These are phyloP conservation scores for Brasilioporus rufonigricans DNA, from an alignment of 768 basidiomycete species.

Conservation along the genomic window DNA sequence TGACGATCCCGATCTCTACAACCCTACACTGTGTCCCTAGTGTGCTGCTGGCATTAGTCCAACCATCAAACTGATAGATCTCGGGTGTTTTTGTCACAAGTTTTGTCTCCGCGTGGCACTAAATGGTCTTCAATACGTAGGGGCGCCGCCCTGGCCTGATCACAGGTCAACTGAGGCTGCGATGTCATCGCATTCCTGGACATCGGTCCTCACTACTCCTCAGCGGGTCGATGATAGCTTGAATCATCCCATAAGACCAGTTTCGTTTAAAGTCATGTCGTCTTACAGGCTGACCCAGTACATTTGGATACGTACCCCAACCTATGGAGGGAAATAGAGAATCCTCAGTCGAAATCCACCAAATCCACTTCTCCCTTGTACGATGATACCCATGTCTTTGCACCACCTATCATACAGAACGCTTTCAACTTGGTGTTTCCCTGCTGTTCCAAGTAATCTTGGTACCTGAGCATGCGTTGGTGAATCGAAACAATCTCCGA, in stretches of 20 bases:
- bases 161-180: neutral
- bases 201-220: too few species aligned
- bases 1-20: too few species aligned
- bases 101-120: slow-evolving; percentile 1
- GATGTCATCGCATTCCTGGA: slow-evolving; percentile 3
- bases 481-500: neutral
- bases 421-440: slow-evolving; percentile 36
- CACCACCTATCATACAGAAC: slow-evolving; percentile 43
- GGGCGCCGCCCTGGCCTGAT: neutral
- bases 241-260: too few species aligned
- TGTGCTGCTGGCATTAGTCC: neutral
- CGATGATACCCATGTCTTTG: slow-evolving; percentile 36
- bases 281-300: too few species aligned
- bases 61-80: slow-evolving; percentile 4
- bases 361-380: slow-evolving; percentile 31
- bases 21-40: too few species aligned
- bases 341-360: slow-evolving; percentile 18
- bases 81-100: slow-evolving; percentile 13
- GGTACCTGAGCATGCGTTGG: slow-evolving; percentile 39
- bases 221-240: too few species aligned
- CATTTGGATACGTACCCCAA: too few species aligned
- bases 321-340: neutral
- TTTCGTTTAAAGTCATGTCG: too few species aligned
- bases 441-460: slow-evolving; percentile 42
- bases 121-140: neutral